A percentile compares a stretch with the other conserved stretches of the same genome.
Evolutionary conservation across 148 eudicot genomes (phyloP).

Genomic region (Diospyros lotus): DNA sequence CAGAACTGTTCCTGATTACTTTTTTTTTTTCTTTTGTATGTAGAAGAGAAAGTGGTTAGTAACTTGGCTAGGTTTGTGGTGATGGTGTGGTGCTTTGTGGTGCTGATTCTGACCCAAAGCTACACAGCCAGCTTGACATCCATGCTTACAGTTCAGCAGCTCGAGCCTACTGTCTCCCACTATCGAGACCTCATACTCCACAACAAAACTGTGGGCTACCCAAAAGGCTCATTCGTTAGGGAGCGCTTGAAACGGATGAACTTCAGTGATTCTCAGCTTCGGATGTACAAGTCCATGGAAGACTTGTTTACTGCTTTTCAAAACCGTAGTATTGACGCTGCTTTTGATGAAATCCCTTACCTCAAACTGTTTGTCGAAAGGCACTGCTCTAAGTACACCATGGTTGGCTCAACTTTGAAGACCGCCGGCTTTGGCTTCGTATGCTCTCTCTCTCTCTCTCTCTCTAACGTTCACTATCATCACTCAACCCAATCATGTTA

Average conservation of each 20-base stretch:
- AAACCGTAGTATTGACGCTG: constrained; percentile 28
- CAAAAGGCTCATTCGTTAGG: background rate
- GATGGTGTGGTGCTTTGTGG: constrained; percentile 47
- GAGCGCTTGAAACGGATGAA: background rate
- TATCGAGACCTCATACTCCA: background rate
- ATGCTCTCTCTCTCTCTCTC: background rate
- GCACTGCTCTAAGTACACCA: constrained; percentile 19
- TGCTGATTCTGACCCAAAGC: constrained; percentile 47
- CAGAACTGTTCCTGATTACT: background rate
- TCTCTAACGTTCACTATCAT: background rate
- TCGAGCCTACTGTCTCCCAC: background rate
- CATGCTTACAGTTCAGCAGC: constrained; percentile 18
- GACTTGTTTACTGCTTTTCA: background rate
- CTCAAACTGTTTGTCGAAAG: constrained; percentile 20
- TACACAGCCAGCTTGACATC: constrained; percentile 59
- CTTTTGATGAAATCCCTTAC: constrained; percentile 32
- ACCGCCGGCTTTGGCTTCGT: constrained; percentile 35
- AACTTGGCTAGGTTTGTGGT: constrained; percentile 42
- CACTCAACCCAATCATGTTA: no score
- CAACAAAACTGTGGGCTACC: background rate
- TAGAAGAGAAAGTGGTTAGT: constrained; percentile 39
- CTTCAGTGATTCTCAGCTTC: constrained; percentile 13
- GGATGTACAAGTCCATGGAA: constrained; percentile 11
- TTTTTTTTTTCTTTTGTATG: no score
- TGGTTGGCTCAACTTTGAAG: constrained; percentile 11